phyloP scores from a whole-genome alignment of 2,329 filamentous ascomycete genomes.

The Fusarium armeniacum region DNA sequence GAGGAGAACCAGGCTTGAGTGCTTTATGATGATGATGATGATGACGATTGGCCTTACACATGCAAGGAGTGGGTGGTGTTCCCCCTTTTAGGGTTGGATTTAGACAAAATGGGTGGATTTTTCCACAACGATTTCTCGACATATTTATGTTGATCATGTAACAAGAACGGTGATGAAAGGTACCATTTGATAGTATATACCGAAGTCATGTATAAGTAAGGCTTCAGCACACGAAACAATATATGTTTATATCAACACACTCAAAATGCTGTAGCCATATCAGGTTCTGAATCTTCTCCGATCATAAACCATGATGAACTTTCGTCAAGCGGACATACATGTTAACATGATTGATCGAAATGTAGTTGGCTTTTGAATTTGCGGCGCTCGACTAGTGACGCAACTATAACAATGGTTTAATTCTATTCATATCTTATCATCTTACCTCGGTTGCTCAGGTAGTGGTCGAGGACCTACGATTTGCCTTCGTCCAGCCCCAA shows the following conservation, averaged over 20 bases:
- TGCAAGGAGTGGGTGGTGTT: slow-evolving; percentile 17
- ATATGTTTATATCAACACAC: not conserved
- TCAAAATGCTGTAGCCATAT: not conserved
- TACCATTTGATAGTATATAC: not conserved
- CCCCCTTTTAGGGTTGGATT: slow-evolving; percentile 22
- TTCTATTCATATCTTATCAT: slow-evolving; percentile 14
- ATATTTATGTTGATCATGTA: slow-evolving; percentile 5
- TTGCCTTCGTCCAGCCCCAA: slow-evolving; percentile 78
- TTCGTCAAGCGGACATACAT: not conserved
- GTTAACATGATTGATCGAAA: slow-evolving; percentile 2
- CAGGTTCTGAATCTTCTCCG: not conserved
- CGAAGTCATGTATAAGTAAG: slow-evolving; percentile 20
- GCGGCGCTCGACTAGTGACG: not conserved
- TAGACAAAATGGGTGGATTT: slow-evolving; percentile 35
- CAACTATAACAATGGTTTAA: not conserved
- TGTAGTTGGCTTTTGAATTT: not conserved
- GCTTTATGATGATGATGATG: not conserved
- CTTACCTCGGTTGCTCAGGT: slow-evolving; percentile 58
- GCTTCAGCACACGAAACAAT: slow-evolving; percentile 8
- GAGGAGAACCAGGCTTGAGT: slow-evolving; percentile 29
- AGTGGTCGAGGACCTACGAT: slow-evolving; percentile 83
- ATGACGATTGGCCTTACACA: slow-evolving; percentile 6
- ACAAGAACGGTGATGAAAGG: not conserved
- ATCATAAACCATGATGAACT: not conserved
- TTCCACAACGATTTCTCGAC: slow-evolving; percentile 12